A percentile compares a stretch with the other conserved stretches of the same genome.
Conservation (phyloP, 2,329 filamentous ascomycete species). For the Claviceps sp. region DNA sequence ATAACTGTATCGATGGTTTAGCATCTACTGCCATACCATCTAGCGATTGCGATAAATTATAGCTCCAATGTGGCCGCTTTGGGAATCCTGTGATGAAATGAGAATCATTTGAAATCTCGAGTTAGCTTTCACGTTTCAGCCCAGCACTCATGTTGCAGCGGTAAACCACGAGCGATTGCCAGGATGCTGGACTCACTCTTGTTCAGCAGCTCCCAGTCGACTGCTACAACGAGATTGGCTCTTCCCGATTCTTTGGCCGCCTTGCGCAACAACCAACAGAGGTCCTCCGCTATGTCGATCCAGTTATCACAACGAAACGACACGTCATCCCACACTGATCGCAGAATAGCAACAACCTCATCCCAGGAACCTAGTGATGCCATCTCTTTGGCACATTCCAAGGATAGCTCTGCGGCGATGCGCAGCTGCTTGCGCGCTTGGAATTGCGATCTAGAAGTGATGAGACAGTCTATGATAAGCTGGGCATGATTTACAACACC, state of each 20-base stretch:
- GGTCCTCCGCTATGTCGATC: slow-evolving; percentile 44
- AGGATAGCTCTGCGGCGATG: slow-evolving; percentile 39
- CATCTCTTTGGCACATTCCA: slow-evolving; percentile 45
- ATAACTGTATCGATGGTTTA: slow-evolving; percentile 37
- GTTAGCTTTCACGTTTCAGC: neutral
- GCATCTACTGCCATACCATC: slow-evolving; percentile 30
- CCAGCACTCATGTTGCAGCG: neutral
- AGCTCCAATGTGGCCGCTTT: slow-evolving; percentile 43
- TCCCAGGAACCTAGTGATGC: slow-evolving; percentile 37
- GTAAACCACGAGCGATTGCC: neutral
- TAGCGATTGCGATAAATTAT: slow-evolving; percentile 45
- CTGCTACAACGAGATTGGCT: slow-evolving; percentile 42
- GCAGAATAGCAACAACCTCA: slow-evolving; percentile 38
- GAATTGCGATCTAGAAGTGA: slow-evolving; percentile 40
- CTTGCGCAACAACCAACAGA: slow-evolving; percentile 46
- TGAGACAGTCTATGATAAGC: slow-evolving; percentile 39
- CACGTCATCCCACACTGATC: slow-evolving; percentile 43
- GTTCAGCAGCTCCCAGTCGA: slow-evolving; percentile 53
- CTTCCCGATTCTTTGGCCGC: slow-evolving; percentile 40
- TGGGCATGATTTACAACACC: slow-evolving; percentile 40
- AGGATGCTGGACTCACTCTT: slow-evolving; percentile 30
- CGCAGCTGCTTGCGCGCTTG: slow-evolving; percentile 38
- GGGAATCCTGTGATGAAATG: slow-evolving; percentile 31
- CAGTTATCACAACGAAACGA: slow-evolving; percentile 46
- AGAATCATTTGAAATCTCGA: no score